phyloP scores from a whole-genome alignment of 2,329 filamentous ascomycete species.

The Aphanocladium album region DNA sequence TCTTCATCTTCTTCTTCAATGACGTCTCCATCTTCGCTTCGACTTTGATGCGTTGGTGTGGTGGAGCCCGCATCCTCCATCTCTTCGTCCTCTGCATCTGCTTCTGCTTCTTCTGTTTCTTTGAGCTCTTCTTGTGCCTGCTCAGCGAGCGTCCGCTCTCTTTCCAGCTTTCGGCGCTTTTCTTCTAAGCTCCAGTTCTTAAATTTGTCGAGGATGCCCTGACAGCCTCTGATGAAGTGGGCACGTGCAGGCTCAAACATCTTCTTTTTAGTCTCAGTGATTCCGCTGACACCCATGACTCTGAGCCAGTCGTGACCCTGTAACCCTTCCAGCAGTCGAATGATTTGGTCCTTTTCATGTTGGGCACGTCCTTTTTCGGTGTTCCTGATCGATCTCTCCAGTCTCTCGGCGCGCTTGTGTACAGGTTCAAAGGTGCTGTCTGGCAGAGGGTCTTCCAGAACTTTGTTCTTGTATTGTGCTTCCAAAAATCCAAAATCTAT shows the following conservation, averaged over 20 bases:
- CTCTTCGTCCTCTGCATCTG: conserved; percentile 22
- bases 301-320: conserved; percentile 90
- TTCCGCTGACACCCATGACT: conserved; percentile 79
- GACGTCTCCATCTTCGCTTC: conserved; percentile 28
- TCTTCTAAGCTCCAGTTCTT: conserved; percentile 84
- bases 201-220: conserved; percentile 81
- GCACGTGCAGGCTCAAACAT: conserved; percentile 79
- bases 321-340: conserved; percentile 69
- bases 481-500: conserved; percentile 53
- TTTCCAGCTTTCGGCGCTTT: conserved; percentile 72
- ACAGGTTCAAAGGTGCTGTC: conserved; percentile 49
- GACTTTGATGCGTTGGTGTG: conserved; percentile 30
- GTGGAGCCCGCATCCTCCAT: conserved; percentile 22
- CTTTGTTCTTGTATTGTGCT: conserved; percentile 38
- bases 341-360: conserved; percentile 62
- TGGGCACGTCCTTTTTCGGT: conserved; percentile 60
- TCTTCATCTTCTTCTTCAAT: conserved; percentile 34
- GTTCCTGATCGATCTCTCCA: conserved; percentile 59
- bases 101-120: conserved; percentile 28
- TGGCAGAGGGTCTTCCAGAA: conserved; percentile 49
- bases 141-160: conserved; percentile 51
- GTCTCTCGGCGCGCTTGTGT: conserved; percentile 54
- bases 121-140: conserved; percentile 27
- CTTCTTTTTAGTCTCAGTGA: conserved; percentile 82
- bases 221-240: conserved; percentile 79